Base-by-base conservation (phyloP, 2,329 filamentous ascomycete species). In the Epichloe sibirici region DNA sequence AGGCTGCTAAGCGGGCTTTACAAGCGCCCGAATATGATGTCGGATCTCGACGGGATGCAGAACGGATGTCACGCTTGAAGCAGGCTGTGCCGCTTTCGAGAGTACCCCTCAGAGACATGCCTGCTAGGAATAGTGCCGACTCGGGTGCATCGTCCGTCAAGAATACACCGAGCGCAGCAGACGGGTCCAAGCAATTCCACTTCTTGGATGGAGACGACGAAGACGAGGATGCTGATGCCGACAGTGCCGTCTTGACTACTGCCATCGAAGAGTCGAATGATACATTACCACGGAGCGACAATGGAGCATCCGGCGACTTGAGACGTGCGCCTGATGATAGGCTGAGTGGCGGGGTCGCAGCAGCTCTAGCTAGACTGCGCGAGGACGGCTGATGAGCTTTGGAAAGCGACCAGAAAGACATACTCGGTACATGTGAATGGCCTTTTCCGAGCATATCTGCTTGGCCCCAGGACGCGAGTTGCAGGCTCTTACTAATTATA, bases 301-400 rank as follows among this genome's bases (percentile, higher is more conserved):
- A 55, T 53, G 37, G 38, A 48, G 6, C 51, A 56, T 35, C 63
- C 56, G 34, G 34, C 55, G 34, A 37, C 55, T 31, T 49, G 55
- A 46, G 39, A 46, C 25, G 17, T 15, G 28, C 52, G n/a, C 25
- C 43, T 9, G 48, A 48, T 12, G 44, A 42, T 5, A 66, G 73
- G 35, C 66, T 85, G 5, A 74, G 74, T 55, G 78, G 74, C 45
- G 80, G 82, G 2, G 67, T 85, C 46, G 79, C 81, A 45, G 79
- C 78, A 35, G 82, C 82, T 15, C 62, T 85, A 55, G 80, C 80
- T 7, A 81, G 70, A 57, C 64, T 85, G 25, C 71, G 80, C 52
- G 69, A 81, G 51, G 58, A 57, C 13, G 63, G 61, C 45, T 67
- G 56, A 50, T 38, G 17, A 17, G 17, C 3, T 7, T 2, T 31